Evolutionary conservation across 805 yeast species (phyloP), one percentile per base, ranked within the genome.

Genomic region (Cyberlindnera subsufficiens): DNA sequence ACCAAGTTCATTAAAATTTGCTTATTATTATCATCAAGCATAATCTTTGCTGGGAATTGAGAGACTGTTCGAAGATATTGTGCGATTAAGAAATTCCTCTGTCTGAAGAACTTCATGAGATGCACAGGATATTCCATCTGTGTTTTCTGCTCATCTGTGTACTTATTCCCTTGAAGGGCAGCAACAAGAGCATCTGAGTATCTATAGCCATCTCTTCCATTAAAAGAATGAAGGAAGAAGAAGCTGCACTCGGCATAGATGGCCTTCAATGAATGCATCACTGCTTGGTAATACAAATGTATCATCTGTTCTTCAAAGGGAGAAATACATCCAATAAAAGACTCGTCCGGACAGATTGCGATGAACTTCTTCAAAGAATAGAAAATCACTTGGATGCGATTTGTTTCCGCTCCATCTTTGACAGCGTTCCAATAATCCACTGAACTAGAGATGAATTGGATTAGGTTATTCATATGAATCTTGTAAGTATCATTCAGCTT

Each of bases 181-280:
- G 40, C 36, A 5, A 50, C 14, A 11, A 52, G 41, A 3, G 46
- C 45, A 37, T 50, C 48, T 5, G 58, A 56, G 14, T 54, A 41
- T 38, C 60, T 55, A 2, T 58, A 51, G 15, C 65, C 66, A 39
- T 61, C 59, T n/a, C 65, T 63, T 5, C 67, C 68, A 40, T 57
- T 54, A 46, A 64, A 66, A 2, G 66, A 63, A 45, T 55, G 53
- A 31, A 61, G 53, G 51, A 61, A 66, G 33, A 59, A 56, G 44
- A 64, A 66, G 33, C 67, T 47, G 4, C 59, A 56, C 43, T 66
- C 69, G 9, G 69, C 62, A 40, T 63, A 64, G 29, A 66, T 49
- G 1, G 68, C 65, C 43, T 58, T 64, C 36, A 66, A 40, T 1
- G 62, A 56, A 15, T 62, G 51, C 13, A 62, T 54, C 5, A 53